These are phyloP conservation scores for Talaromyces ruber DNA, from an alignment of 495 filamentous ascomycete species.

Conservation along the genomic window DNA sequence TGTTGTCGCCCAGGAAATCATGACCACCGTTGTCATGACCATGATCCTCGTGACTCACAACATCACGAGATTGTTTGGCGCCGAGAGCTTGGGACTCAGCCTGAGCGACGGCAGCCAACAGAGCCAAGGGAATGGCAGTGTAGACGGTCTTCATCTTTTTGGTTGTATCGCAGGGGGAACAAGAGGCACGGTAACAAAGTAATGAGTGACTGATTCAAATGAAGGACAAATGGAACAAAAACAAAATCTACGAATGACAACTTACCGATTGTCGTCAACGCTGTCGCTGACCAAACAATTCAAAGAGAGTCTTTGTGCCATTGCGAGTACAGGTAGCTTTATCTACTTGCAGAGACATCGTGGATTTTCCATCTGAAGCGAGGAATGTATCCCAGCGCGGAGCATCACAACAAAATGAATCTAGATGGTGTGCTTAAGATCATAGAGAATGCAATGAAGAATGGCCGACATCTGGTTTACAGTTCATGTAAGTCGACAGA, in stretches of 20 bases:
- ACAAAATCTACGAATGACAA: slow-evolving; percentile 6
- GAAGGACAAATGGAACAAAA: background rate
- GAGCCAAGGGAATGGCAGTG: slow-evolving; percentile 28
- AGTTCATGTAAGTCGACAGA: background rate
- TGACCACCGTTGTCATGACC: background rate
- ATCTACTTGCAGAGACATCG: background rate
- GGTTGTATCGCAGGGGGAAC: slow-evolving; percentile 8
- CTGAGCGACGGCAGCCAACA: slow-evolving; percentile 28
- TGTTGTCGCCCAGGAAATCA: slow-evolving; percentile 5
- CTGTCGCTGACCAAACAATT: slow-evolving; percentile 5
- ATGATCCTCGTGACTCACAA: background rate
- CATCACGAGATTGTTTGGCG: slow-evolving; percentile 1
- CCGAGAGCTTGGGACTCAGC: slow-evolving; percentile 18
- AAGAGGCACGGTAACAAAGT: slow-evolving; percentile 1
- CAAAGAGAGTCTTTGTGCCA: background rate
- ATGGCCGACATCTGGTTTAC: background rate
- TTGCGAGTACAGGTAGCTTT: background rate
- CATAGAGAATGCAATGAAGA: slow-evolving; percentile 7
- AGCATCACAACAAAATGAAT: slow-evolving; percentile 5
- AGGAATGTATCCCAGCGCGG: background rate
- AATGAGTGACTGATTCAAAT: slow-evolving; percentile 19
- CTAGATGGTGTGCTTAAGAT: background rate
- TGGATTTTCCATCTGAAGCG: background rate
- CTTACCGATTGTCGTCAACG: slow-evolving; percentile 5
- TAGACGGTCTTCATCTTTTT: slow-evolving; percentile 32